Base-by-base conservation (phyloP, 306 rosid genomes). In the Quercus mongolica region DNA sequence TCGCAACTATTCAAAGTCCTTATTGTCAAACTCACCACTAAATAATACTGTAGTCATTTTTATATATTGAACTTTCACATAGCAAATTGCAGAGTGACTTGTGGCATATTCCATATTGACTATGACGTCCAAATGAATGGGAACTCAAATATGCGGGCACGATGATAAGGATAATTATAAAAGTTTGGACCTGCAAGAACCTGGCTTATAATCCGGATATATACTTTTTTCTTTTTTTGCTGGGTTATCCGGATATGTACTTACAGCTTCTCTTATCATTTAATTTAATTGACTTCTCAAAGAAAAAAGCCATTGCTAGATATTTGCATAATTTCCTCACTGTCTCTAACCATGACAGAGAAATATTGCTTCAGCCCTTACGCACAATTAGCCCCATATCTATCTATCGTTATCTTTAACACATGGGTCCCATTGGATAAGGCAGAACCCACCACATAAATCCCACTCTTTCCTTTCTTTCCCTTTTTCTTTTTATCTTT, bases 361-460 rank as follows among this genome's bases (percentile, higher is more conserved):
- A 63, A 28, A 63, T 28, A 26, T 30, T 30, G 44, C 31, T 0
- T 0, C 13, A 17, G 3, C 46, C 19, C 26, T 62, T 25, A 26
- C 6, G n/a, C 6, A 5, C 38, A 62, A 26, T 15, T 25, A 1
- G 17, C 10, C 41, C 3, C 17, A 5, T 41, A 41, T 41, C 46
- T 41, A 41, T 41, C 33, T 4, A 59, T 61, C 30, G 6, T 23
- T 61, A 25, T 19, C 30, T 25, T 61, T 17, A 11, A 2, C 33
- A 61, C 35, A 13, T 61, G 68, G 17, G 17, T 26, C 68, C 33
- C 68, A 61, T 5, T 61, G 74, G 85, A 82, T 82, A 64, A 82
- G 78, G 85, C 71, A 28, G 64, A 64, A 41, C 62, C 74, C 81
- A 71, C 67, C 54, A 28, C 28, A 44, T 3, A 55, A 26, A 62